Conservation (phyloP, 2,329 filamentous ascomycete species). For the Diaporthe vaccinii region DNA sequence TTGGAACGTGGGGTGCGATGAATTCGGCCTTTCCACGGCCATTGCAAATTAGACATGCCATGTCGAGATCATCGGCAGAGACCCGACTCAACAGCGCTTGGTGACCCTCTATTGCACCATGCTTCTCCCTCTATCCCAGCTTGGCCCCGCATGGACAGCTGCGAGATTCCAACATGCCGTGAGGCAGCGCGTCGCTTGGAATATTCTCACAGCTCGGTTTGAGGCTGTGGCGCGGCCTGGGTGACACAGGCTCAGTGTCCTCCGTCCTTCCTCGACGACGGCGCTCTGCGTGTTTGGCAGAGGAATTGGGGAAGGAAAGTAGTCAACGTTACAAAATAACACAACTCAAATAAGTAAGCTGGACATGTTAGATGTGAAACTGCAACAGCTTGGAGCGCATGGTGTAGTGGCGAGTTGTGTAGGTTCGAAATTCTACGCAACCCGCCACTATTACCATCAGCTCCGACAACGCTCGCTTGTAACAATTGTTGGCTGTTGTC, state of each 20-base stretch:
- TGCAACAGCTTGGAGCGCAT: neutral
- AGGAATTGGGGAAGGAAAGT: neutral
- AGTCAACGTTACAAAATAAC: neutral
- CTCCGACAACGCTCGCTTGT: neutral
- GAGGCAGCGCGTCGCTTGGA: neutral
- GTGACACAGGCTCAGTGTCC: neutral
- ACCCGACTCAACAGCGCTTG: neutral
- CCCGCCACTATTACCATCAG: neutral
- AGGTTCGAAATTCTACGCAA: neutral
- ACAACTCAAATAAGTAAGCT: neutral
- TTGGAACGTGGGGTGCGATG: neutral
- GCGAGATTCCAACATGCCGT: neutral
- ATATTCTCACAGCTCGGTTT: too few relatives aligned
- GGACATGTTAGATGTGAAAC: neutral
- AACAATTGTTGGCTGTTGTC: neutral
- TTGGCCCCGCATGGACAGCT: neutral
- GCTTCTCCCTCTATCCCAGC: neutral
- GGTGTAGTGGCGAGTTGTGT: neutral
- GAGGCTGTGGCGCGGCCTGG: neutral
- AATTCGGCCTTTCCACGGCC: neutral
- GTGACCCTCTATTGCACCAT: neutral
- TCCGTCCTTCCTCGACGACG: neutral
- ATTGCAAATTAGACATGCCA: neutral
- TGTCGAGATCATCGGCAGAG: conserved; percentile 4
- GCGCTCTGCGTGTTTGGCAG: too few relatives aligned